Evolutionary conservation across 2,329 filamentous ascomycete species (phyloP), one percentile per base, ranked within the genome.

Genomic region (Penicillium italicum): DNA sequence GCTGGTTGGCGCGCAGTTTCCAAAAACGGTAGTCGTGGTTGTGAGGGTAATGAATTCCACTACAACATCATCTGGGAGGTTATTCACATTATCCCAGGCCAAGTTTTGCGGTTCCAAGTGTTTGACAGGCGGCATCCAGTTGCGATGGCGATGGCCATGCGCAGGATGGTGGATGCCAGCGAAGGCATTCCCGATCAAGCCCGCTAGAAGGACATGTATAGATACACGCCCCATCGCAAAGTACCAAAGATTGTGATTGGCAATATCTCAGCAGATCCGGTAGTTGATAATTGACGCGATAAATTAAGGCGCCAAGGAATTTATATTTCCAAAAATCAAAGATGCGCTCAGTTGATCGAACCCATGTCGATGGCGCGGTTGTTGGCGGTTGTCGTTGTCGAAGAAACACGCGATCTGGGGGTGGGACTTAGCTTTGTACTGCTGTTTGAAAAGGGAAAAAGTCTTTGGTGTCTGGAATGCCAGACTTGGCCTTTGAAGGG

Each of bases 191-290:
- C 63, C 60, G 53, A 66, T 62, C 41, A 67, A 31, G 11, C 47
- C 55, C 28, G 65, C 65, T 20, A 64, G 50, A 50, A 68, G 51
- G 44, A 72, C 42, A 56, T 66, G 38, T 54, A 67, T 41, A 31
- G 66, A 65, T 52, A 57, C 58, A 49, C 68, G 69, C 60, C 70
- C 67, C 70, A 72, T 72, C 36, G 37, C 60, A 55, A 26, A n/a
- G 6, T 8, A 34, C 6, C 24, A 12, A 22, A n/a, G 12, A 4
- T 16, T 24, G n/a, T 7, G n/a, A 33, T n/a, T 9, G 41, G 18
- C 22, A 30, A 28, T 18, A 41, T 14, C 8, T 34, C 10, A 2
- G 18, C 16, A 14, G 24, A n/a, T n/a, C 3, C 18, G 8, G 4
- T 9, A 16, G 7, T 4, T 3, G 5, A 33, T 12, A n/a, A n/a